phyloP scores from a whole-genome alignment of 1,284 basidiomycete genomes.

The Trichosporon coremiiforme region DNA sequence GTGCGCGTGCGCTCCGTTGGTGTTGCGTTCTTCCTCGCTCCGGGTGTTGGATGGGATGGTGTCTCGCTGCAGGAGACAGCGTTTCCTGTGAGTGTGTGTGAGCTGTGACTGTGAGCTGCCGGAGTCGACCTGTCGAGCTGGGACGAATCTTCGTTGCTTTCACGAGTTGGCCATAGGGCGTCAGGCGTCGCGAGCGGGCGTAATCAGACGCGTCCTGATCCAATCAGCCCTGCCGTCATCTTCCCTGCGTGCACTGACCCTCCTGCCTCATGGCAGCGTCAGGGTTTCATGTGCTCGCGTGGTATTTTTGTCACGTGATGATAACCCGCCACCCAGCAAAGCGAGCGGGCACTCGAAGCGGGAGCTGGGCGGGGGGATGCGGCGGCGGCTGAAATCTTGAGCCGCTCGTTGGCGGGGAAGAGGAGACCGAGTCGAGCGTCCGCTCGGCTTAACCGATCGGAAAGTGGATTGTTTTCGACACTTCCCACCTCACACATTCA shows the following conservation, averaged over 20 bases:
- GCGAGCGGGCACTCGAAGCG: neutral
- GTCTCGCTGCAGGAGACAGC: neutral
- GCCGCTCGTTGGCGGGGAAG: neutral
- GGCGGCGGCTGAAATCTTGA: conserved; percentile 14
- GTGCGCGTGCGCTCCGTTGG: no score
- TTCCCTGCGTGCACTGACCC: neutral
- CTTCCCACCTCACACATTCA: conserved; percentile 58
- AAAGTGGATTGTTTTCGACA: neutral
- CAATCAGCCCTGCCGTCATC: conserved; percentile 12
- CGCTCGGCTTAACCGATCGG: neutral
- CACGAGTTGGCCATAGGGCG: neutral
- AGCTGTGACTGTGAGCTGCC: no score
- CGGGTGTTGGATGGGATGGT: no score
- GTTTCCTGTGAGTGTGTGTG: neutral
- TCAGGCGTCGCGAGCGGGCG: conserved; percentile 8
- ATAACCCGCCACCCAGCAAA: neutral
- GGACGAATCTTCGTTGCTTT: neutral
- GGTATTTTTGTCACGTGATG: neutral
- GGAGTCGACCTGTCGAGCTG: neutral
- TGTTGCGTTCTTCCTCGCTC: no score
- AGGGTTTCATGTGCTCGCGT: neutral
- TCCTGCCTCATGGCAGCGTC: conserved; percentile 1
- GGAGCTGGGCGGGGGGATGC: neutral
- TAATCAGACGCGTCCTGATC: conserved; percentile 1
- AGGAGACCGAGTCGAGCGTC: conserved; percentile 9